Evolutionary conservation across 306 rosid species (phyloP), one percentile per base, ranked within the genome.

Genomic region (Vicia sativa): DNA sequence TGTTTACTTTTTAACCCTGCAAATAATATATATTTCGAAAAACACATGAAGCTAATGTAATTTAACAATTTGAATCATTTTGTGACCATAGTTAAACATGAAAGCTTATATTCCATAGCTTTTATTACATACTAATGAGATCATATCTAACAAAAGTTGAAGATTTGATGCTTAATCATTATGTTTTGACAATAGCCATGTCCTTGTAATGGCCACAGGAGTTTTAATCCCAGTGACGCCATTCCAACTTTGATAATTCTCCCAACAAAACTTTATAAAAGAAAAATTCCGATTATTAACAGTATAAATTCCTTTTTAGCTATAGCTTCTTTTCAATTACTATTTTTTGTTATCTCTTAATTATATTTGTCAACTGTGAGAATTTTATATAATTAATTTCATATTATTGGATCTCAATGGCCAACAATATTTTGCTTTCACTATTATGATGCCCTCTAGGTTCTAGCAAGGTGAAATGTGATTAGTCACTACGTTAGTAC

Each of bases 121-220:
- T n/a, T n/a, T n/a, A n/a, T n/a, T n/a, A n/a, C n/a, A n/a, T n/a
- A n/a, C n/a, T n/a, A n/a, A n/a, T n/a, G n/a, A n/a, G n/a, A n/a
- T n/a, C n/a, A n/a, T 31, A 31, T 31, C 8, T 12, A 5, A 26
- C 6, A 71, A 57, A 48, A n/a, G 16, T 54, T 26, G 23, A 54
- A 67, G 73, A 46, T 63, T 56, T 48, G 55, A 70, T 67, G 78
- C n/a, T n/a, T n/a, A n/a, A n/a, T n/a, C n/a, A n/a, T n/a, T n/a
- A n/a, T n/a, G n/a, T n/a, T 58, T 72, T 74, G 76, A 69, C 66
- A 61, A 38, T 7, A 14, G 48, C 15, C 39, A 6, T 56, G n/a
- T 48, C 13, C 39, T 63, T 29, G 12, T 60, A 15, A 12, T 75
- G 64, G 23, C 67, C 42, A 23, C 46, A 63, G 13, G 46, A 49